A percentile compares a stretch with the other conserved stretches of the same genome.
Conservation (phyloP, 371 early-diverging fungal species). For the Phascolomyces articulosus region DNA sequence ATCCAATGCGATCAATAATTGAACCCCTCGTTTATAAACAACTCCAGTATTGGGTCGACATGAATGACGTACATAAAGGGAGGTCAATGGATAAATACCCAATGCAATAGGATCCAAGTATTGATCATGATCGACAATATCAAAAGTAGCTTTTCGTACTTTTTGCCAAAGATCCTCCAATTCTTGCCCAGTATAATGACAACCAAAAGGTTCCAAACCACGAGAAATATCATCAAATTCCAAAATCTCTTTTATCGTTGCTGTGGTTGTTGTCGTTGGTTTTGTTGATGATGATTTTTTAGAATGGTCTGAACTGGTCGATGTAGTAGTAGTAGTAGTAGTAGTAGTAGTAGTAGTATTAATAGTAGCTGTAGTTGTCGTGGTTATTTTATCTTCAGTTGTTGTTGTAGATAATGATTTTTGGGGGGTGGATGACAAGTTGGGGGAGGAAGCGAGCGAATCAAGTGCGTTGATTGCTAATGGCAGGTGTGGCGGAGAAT, state of each 20-base stretch:
- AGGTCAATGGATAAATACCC: constrained; percentile 76
- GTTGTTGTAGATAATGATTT: not conserved
- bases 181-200: constrained; percentile 21
- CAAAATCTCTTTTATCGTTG: not conserved
- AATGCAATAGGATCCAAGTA: constrained; percentile 70
- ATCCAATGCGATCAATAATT: constrained; percentile 59
- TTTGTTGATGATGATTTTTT: not conserved
- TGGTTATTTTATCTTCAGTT: too few species aligned
- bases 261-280: not conserved
- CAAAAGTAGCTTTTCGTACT: constrained; percentile 18
- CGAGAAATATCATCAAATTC: constrained; percentile 16
- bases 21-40: constrained; percentile 48
- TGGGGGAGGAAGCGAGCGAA: constrained; percentile 13
- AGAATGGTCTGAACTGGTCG: too few species aligned
- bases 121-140: constrained; percentile 46
- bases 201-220: constrained; percentile 26
- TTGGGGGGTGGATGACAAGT: not conserved
- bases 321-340: not conserved
- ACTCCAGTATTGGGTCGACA: constrained; percentile 81
- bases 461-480: constrained; percentile 39
- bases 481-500: constrained; percentile 44
- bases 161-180: constrained; percentile 19
- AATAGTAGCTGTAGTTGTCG: too few species aligned
- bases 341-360: too few species aligned
- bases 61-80: constrained; percentile 77